phyloP scores from a whole-genome alignment of 441 rosid species.

The Hura crepitans region DNA sequence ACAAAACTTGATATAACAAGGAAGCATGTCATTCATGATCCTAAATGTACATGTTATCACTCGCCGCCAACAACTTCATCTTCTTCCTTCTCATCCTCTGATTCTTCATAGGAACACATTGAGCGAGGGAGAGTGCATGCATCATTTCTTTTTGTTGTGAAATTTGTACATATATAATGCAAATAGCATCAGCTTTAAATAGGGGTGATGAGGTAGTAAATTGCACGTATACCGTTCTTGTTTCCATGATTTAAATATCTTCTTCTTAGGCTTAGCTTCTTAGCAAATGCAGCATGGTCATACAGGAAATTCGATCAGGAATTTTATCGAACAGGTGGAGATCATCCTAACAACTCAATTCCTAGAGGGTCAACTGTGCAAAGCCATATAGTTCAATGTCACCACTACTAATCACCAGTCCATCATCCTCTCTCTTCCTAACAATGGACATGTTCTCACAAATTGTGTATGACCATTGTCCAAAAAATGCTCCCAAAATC shows the following conservation, averaged over 20 bases:
- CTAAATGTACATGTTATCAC: slow-evolving; percentile 41
- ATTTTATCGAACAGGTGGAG: slow-evolving; percentile 30
- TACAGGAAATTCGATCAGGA: slow-evolving; percentile 8
- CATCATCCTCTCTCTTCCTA: too few relatives aligned
- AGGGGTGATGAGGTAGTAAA: too few relatives aligned
- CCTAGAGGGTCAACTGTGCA: not conserved
- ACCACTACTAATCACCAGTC: too few relatives aligned
- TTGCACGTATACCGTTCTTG: not conserved
- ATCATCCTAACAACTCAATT: not conserved
- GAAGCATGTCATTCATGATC: slow-evolving; percentile 45
- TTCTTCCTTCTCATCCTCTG: slow-evolving; percentile 31
- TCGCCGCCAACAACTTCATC: slow-evolving; percentile 33
- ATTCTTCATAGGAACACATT: slow-evolving; percentile 24
- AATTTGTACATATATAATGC: too few relatives aligned
- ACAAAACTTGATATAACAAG: slow-evolving; percentile 45
- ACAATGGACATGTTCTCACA: too few relatives aligned
- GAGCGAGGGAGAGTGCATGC: not conserved
- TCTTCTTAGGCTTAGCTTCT: not conserved
- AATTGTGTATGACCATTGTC: too few relatives aligned
- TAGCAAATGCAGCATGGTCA: not conserved
- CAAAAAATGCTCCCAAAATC: too few relatives aligned
- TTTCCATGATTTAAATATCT: not conserved
- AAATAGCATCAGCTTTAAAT: too few relatives aligned
- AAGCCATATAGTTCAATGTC: too few relatives aligned
- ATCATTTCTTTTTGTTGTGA: not conserved